A percentile compares a stretch with the other conserved stretches of the same genome.
Evolutionary conservation across 495 filamentous ascomycete species (phyloP).

Genomic region (Choiromyces venosus): DNA sequence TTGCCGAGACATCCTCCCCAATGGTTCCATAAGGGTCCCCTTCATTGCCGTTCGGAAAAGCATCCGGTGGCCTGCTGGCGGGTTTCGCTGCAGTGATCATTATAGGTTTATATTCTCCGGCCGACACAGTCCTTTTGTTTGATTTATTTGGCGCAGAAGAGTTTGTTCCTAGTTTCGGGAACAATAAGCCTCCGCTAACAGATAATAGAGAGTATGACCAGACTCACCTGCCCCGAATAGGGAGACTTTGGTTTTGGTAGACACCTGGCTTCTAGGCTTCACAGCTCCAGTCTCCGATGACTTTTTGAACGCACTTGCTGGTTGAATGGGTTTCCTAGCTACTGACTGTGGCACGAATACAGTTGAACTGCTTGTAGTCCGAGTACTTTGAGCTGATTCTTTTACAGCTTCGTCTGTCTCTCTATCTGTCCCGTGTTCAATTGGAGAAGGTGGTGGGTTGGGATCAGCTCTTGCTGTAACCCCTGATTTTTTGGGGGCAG

Average conservation of each 20-base stretch:
- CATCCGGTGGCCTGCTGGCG: slow-evolving; percentile 19
- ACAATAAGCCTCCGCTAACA: slow-evolving; percentile 2
- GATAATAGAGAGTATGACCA: not conserved
- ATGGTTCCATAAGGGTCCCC: slow-evolving; percentile 2
- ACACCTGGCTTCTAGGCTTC: slow-evolving; percentile 5
- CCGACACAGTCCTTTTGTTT: slow-evolving; percentile 14
- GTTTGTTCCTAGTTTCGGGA: slow-evolving; percentile 22
- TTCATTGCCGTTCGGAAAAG: not conserved
- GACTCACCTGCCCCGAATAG: slow-evolving; percentile 36
- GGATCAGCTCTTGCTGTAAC: slow-evolving; percentile 16
- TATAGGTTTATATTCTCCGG: slow-evolving; percentile 40
- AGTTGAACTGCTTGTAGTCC: slow-evolving; percentile 17
- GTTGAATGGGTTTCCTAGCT: slow-evolving; percentile 39
- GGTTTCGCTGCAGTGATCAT: slow-evolving; percentile 35
- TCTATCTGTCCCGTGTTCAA: not conserved
- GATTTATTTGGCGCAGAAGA: slow-evolving; percentile 18
- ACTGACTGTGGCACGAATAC: slow-evolving; percentile 40
- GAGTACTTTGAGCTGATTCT: slow-evolving; percentile 2
- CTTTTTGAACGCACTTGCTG: slow-evolving; percentile 36
- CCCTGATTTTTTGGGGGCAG: slow-evolving; percentile 38
- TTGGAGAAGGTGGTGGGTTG: slow-evolving; percentile 1
- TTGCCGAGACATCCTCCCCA: not conserved
- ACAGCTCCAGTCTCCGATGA: slow-evolving; percentile 6
- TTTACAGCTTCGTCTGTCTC: slow-evolving; percentile 4
- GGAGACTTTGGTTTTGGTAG: slow-evolving; percentile 34